Conservation (phyloP, 495 filamentous ascomycete genomes). For the Aspergillus sclerotioniger region DNA sequence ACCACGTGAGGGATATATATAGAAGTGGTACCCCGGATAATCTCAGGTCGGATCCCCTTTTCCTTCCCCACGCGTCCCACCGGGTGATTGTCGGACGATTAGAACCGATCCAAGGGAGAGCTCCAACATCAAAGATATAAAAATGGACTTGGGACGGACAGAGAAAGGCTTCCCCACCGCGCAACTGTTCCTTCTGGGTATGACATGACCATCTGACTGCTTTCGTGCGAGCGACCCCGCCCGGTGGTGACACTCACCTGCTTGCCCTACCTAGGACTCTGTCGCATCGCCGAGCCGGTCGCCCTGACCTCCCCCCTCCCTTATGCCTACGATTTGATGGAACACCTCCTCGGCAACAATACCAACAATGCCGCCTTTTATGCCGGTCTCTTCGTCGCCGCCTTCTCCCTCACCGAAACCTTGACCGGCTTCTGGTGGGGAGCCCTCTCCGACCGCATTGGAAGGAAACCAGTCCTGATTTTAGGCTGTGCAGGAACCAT, state of each 20-base stretch:
- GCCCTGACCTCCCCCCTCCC: background rate
- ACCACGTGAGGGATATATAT: no score
- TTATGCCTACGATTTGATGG: background rate
- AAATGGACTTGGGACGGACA: no score
- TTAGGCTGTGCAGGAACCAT: background rate
- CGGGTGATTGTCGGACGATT: no score
- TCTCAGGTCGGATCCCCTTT: no score
- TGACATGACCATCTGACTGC: background rate
- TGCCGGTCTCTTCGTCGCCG: background rate
- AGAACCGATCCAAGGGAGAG: no score
- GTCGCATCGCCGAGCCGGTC: background rate
- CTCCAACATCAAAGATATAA: no score
- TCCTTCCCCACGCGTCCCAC: no score
- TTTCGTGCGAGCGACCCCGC: background rate
- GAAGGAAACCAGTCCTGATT: background rate
- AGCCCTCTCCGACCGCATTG: background rate
- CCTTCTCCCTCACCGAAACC: background rate
- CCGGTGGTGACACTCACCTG: background rate
- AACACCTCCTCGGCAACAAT: background rate
- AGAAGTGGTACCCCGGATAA: no score
- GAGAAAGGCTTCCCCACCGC: background rate
- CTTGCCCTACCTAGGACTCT: background rate
- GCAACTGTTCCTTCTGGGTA: background rate
- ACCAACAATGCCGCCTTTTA: background rate
- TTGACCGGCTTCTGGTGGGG: background rate